A percentile compares a stretch with the other conserved stretches of the same genome.
Conservation (phyloP, 495 filamentous ascomycete species). For the Aspergillus steynii region DNA sequence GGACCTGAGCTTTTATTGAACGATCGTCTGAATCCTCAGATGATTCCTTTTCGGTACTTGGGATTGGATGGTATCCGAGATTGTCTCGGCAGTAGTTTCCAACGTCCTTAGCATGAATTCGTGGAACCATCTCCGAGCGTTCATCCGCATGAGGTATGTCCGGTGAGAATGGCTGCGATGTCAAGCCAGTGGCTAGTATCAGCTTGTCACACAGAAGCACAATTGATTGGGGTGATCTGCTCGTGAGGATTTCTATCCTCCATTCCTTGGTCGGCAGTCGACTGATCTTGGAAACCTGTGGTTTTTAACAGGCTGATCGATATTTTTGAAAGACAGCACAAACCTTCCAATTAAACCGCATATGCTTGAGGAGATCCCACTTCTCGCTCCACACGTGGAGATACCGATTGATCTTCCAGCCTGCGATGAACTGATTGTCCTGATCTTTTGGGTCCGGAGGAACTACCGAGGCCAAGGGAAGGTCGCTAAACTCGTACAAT, state of each 20-base stretch:
- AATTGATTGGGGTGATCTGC: slow-evolving; percentile 1
- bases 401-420: slow-evolving; percentile 61
- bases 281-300: slow-evolving; percentile 26
- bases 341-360: slow-evolving; percentile 55
- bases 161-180: slow-evolving; percentile 55
- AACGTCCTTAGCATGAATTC: slow-evolving; percentile 47
- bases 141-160: slow-evolving; percentile 25
- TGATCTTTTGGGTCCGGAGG: slow-evolving; percentile 31
- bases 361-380: slow-evolving; percentile 53
- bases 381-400: slow-evolving; percentile 57
- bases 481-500: slow-evolving; percentile 52
- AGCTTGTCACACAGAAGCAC: slow-evolving; percentile 55
- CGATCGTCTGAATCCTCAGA: background rate
- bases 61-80: slow-evolving; percentile 28
- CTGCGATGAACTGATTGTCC: slow-evolving; percentile 63
- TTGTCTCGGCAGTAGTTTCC: slow-evolving; percentile 32
- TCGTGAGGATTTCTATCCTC: slow-evolving; percentile 22
- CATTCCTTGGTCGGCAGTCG: slow-evolving; percentile 29
- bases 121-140: slow-evolving; percentile 25
- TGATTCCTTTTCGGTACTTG: background rate
- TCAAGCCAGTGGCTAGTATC: slow-evolving; percentile 66
- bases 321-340: slow-evolving; percentile 6
- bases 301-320: background rate
- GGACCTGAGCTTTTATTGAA: background rate
- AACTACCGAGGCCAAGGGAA: slow-evolving; percentile 52